Evolutionary conservation across 768 basidiomycete species (phyloP).

Genomic region (Psilocybe subaeruginosa): DNA sequence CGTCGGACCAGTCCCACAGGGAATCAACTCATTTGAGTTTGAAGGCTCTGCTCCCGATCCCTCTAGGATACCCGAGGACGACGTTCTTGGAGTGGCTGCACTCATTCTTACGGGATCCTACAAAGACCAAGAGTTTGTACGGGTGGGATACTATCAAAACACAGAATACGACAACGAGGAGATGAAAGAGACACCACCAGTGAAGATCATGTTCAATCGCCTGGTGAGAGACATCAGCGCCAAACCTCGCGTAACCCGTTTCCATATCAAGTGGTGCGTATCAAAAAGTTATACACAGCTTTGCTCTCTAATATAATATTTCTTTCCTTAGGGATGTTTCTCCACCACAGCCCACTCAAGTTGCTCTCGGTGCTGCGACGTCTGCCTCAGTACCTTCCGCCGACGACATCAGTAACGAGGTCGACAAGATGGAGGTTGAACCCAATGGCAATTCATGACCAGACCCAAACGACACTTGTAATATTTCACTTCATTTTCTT

Average conservation of each 20-base stretch:
- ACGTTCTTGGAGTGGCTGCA: constrained; percentile 95
- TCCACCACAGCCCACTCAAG: constrained; percentile 37
- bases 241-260: constrained; percentile 93
- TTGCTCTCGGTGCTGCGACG: constrained; percentile 28
- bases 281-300: constrained; percentile 4
- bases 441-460: constrained; percentile 11
- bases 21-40: constrained; percentile 97
- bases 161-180: constrained; percentile 97
- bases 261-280: constrained; percentile 84
- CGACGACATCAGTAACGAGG: constrained; percentile 27
- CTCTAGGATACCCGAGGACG: constrained; percentile 81
- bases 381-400: constrained; percentile 32
- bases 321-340: constrained; percentile 60
- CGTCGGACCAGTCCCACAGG: constrained; percentile 96
- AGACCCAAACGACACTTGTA: neutral
- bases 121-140: constrained; percentile 97
- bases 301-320: neutral
- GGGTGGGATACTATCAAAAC: constrained; percentile 99
- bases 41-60: constrained; percentile 86
- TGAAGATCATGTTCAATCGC: constrained; percentile 72
- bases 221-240: constrained; percentile 86
- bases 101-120: constrained; percentile 97
- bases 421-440: constrained; percentile 22
- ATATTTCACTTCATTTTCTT: constrained; percentile 4
- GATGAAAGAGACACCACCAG: constrained; percentile 76